Percentiles rank a stretch among this genome's conserved stretches.
Conservation (phyloP, 2,329 filamentous ascomycete species). For the Cercospora citrullina region DNA sequence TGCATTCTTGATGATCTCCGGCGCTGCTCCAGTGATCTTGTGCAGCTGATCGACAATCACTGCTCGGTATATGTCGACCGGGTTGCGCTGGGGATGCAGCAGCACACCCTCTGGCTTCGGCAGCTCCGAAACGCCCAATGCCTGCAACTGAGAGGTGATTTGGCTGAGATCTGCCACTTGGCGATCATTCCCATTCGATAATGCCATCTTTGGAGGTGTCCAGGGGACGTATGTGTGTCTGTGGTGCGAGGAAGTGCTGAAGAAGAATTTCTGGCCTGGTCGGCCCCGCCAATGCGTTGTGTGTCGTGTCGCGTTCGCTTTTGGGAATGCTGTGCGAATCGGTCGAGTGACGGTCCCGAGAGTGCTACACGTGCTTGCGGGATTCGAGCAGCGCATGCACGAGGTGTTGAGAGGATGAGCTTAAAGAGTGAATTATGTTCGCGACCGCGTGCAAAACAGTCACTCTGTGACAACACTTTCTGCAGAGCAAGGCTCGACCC, state of each 20-base stretch:
- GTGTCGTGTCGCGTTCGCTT: neutral
- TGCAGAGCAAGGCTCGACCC: neutral
- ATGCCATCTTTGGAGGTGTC: constrained; percentile 24
- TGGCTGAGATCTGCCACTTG: constrained; percentile 25
- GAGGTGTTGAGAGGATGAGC: neutral
- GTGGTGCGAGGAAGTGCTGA: neutral
- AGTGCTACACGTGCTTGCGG: neutral
- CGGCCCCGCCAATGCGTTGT: neutral
- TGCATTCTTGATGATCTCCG: constrained; percentile 69
- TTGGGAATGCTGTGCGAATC: neutral
- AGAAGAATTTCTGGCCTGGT: constrained; percentile 7
- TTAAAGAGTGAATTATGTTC: neutral
- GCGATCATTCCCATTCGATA: constrained; percentile 22
- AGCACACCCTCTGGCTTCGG: constrained; percentile 32
- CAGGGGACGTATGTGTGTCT: neutral
- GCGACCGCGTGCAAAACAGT: constrained; percentile 6
- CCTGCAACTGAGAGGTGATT: constrained; percentile 35
- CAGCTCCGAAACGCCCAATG: constrained; percentile 33
- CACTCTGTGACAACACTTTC: constrained; percentile 1
- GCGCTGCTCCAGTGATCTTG: constrained; percentile 68
- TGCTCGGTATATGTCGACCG: constrained; percentile 75
- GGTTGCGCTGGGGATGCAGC: constrained; percentile 66
- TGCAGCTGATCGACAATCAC: constrained; percentile 71
- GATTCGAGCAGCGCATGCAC: constrained; percentile 13
- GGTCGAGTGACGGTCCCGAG: neutral